Evolutionary conservation across 768 basidiomycete genomes (phyloP).

Genomic region (Harrya chromipes): DNA sequence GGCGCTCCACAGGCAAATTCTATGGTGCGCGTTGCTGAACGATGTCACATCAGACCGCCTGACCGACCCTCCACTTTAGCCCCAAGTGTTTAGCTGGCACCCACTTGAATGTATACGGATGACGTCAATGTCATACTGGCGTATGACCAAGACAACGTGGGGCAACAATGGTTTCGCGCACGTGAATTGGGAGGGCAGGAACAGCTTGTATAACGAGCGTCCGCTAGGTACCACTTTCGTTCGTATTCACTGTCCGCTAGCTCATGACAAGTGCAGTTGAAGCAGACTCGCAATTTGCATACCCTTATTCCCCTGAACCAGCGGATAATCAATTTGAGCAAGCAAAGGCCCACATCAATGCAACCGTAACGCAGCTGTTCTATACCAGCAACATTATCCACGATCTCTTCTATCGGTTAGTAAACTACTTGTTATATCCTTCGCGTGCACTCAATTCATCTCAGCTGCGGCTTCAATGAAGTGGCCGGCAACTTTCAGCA

Average conservation of each 20-base stretch:
- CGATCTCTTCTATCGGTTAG: conserved; percentile 73
- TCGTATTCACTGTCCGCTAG: neutral
- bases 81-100: neutral
- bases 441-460: conserved; percentile 7
- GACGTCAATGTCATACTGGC: conserved; percentile 36
- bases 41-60: neutral
- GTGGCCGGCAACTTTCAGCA: conserved; percentile 95
- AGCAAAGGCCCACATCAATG: conserved; percentile 82
- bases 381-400: conserved; percentile 82
- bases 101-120: neutral
- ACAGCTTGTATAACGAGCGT: conserved; percentile 66
- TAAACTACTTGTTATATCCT: neutral
- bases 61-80: conserved; percentile 2
- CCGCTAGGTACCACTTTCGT: conserved; percentile 46
- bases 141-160: conserved; percentile 77
- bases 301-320: conserved; percentile 65
- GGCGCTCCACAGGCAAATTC: conserved; percentile 9
- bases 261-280: conserved; percentile 7
- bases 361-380: conserved; percentile 85
- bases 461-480: conserved; percentile 89
- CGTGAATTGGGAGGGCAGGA: conserved; percentile 85
- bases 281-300: conserved; percentile 52
- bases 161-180: conserved; percentile 94
- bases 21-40: neutral
- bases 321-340: conserved; percentile 52